Evolutionary conservation across 1,139 yeast genomes (phyloP).

Genomic region (Yamadazyma kanchanaburiensis): DNA sequence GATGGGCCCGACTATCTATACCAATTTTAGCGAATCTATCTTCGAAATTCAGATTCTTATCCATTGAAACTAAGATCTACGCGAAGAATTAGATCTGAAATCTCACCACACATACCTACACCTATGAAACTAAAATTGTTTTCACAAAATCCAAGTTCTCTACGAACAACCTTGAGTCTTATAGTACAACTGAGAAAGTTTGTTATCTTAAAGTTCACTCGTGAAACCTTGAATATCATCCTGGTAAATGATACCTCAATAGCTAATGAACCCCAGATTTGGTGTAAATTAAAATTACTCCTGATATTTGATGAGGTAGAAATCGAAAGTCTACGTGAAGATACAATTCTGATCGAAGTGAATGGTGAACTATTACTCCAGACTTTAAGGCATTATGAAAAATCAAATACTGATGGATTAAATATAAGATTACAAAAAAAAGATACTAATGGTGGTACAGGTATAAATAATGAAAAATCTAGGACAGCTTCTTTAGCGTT

Average conservation of each 20-base stretch:
- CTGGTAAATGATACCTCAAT: conserved; percentile 41
- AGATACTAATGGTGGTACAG: conserved; percentile 26
- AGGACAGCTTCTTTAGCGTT: conserved; percentile 53
- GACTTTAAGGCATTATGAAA: conserved; percentile 51
- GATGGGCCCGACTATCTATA: conserved; percentile 4
- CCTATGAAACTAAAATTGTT: conserved; percentile 24
- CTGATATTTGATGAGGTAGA: conserved; percentile 49
- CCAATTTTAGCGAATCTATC: conserved; percentile 13
- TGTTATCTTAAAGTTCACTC: conserved; percentile 46
- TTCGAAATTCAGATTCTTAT: conserved; percentile 11
- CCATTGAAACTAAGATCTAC: conserved; percentile 1
- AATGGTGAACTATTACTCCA: conserved; percentile 55
- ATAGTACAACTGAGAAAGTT: conserved; percentile 28
- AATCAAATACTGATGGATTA: conserved; percentile 48
- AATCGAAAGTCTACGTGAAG: conserved; percentile 42
- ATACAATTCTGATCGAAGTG: conserved; percentile 51
- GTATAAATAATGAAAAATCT: conserved; percentile 23
- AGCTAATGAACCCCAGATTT: conserved; percentile 53
- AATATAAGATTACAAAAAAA: conserved; percentile 51
- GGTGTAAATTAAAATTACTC: conserved; percentile 50
- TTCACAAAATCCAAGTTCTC: conserved; percentile 26
- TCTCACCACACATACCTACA: not conserved
- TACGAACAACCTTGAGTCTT: conserved; percentile 28
- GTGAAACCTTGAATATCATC: conserved; percentile 42
- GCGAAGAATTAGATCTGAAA: not conserved